phyloP scores from a whole-genome alignment of 257 asterid species.

The Eucommia ulmoides region DNA sequence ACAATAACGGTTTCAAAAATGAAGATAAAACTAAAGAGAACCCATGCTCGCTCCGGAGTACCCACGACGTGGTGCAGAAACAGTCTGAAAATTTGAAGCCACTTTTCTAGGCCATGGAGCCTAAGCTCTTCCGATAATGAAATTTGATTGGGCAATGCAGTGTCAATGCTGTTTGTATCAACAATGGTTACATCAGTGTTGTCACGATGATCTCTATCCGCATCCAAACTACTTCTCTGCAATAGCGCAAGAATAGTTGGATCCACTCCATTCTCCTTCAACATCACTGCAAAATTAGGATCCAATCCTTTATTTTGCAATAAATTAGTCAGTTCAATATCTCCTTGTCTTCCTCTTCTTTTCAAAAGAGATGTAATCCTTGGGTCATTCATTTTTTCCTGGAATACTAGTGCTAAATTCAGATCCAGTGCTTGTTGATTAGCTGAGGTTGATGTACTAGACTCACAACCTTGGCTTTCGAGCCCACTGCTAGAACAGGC shows the following conservation, averaged over 20 bases:
- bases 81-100: conserved; percentile 83
- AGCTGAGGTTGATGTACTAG: conserved; percentile 74
- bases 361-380: conserved; percentile 78
- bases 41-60: conserved; percentile 96
- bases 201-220: conserved; percentile 94
- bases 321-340: conserved; percentile 69
- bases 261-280: conserved; percentile 94
- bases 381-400: conserved; percentile 84
- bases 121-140: conserved; percentile 97
- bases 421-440: conserved; percentile 71
- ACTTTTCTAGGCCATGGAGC: conserved; percentile 69
- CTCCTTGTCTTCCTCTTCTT: conserved; percentile 71
- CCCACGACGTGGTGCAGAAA: conserved; percentile 79
- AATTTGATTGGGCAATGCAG: conserved; percentile 62
- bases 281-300: conserved; percentile 98
- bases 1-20: conserved; percentile 77
- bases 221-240: conserved; percentile 98
- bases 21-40: conserved; percentile 84
- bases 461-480: conserved; percentile 89
- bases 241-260: conserved; percentile 97
- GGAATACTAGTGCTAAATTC: conserved; percentile 89
- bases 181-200: conserved; percentile 42
- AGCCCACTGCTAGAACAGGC: conserved; percentile 89
- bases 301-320: conserved; percentile 95
- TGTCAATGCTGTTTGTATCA: conserved; percentile 58